phyloP scores from a whole-genome alignment of 1,284 basidiomycete species.

The Apiotrichum brassicae region DNA sequence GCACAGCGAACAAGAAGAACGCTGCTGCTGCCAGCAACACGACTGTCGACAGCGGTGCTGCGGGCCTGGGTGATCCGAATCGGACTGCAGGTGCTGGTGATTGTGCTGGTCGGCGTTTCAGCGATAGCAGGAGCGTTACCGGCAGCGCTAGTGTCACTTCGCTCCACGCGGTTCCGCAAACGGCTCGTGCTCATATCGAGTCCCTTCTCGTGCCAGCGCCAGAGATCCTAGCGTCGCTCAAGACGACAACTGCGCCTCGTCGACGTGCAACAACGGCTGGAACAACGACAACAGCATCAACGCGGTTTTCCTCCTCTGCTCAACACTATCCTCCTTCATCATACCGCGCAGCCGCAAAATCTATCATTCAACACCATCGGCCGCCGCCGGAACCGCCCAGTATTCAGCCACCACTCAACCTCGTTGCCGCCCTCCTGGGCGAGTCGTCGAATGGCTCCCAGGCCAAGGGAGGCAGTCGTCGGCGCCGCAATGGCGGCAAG shows the following conservation, averaged over 20 bases:
- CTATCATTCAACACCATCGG: slow-evolving; percentile 6
- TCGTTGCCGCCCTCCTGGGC: slow-evolving; percentile 1
- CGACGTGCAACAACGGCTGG: not conserved
- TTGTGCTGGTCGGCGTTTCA: too few relatives aligned
- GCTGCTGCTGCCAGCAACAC: too few relatives aligned
- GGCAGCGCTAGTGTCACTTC: not conserved
- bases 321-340: not conserved
- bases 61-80: too few relatives aligned
- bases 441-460: not conserved
- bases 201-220: not conserved
- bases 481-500: not conserved
- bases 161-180: not conserved
- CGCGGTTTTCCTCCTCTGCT: not conserved
- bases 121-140: not conserved
- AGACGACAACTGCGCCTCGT: not conserved
- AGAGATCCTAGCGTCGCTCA: too few relatives aligned
- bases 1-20: too few relatives aligned
- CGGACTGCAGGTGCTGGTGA: too few relatives aligned
- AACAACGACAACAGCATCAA: not conserved
- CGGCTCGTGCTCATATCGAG: not conserved
- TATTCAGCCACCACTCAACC: not conserved
- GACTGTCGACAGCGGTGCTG: too few relatives aligned
- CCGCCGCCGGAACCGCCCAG: slow-evolving; percentile 3
- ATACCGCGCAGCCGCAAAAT: not conserved
- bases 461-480: not conserved